phyloP scores from a whole-genome alignment of 169 alveolate genomes.

The Cryptosporidium canis region DNA sequence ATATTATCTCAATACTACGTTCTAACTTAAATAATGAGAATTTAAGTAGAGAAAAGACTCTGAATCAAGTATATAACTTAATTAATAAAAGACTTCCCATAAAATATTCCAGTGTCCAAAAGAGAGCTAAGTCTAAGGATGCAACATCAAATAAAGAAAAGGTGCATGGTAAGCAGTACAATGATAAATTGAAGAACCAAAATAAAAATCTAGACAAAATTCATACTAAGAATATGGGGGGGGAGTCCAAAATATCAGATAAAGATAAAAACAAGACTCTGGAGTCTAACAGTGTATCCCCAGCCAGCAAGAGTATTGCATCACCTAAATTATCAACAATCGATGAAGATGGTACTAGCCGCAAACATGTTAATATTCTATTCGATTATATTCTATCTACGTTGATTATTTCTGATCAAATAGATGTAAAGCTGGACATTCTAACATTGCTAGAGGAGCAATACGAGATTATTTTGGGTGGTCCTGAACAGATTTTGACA shows the following conservation, averaged over 20 bases:
- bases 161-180: background rate
- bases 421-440: conserved; percentile 23
- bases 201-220: background rate
- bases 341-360: background rate
- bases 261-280: background rate
- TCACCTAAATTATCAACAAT: background rate
- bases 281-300: background rate
- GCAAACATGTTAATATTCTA: background rate
- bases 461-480: conserved; percentile 19
- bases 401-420: conserved; percentile 11
- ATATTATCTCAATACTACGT: conserved; percentile 11
- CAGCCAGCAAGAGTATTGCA: background rate
- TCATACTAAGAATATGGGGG: background rate
- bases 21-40: conserved; percentile 49
- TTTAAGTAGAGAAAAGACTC: background rate
- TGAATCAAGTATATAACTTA: conserved; percentile 5
- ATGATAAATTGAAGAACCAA: background rate
- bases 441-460: conserved; percentile 57
- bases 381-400: conserved; percentile 60
- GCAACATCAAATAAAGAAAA: background rate
- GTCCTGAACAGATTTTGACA: background rate
- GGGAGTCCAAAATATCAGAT: background rate
- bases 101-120: background rate
- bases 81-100: conserved; percentile 30
- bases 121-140: background rate